Base-by-base conservation (phyloP, 2,329 filamentous ascomycete species). In the Diaporthe vaccinii region DNA sequence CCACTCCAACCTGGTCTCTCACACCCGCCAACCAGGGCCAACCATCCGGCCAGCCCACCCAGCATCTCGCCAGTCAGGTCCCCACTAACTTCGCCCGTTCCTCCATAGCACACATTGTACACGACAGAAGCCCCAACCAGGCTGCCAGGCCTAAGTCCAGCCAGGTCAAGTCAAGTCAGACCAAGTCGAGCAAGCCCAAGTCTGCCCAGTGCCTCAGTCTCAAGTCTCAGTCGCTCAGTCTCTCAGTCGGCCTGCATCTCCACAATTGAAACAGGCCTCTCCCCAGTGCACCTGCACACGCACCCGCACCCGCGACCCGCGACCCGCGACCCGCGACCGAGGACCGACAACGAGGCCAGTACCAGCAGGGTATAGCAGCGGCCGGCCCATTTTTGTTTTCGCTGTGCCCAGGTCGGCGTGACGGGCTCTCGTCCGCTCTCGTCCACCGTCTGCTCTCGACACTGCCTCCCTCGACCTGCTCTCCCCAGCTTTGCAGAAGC, bases 221-320 rank as follows among this genome's bases (percentile, higher is more conserved):
- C n/a, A 34, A 25, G 34, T 49, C 61, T 51, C 44, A 51, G n/a
- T 62, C 25, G 7, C 39, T 44, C 36, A 67, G 46, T 53, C 31
- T 53, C 22, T 53, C 17, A 49, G 34, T 51, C 49, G 17, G 22
- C 65, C 49, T 20, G 22, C 5, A 46, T 41, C 46, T 55, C 65
- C 65, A 69, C 49, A 53, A 22, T 55, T 36, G 46, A 69, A 55
- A 69, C 65, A 39, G 65, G 65, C 65, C 65, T 69, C 65, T 69
- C 49, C 61, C 65, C n/a, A 20, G 61, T 59, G 20, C 71, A 55
- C 58, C 70, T 55, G 51, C 51, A 55, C 51, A 15, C 14, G 51
- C 34, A 59, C 8, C 34, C 8, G 31, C 58, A 28, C 36, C 58
- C 36, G 22, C 59, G 34, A 34, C n/a, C n/a, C n/a, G n/a, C n/a